These are phyloP conservation scores for Lentinus polychrous DNA, from an alignment of 1,284 basidiomycete genomes.

Conservation along the genomic window DNA sequence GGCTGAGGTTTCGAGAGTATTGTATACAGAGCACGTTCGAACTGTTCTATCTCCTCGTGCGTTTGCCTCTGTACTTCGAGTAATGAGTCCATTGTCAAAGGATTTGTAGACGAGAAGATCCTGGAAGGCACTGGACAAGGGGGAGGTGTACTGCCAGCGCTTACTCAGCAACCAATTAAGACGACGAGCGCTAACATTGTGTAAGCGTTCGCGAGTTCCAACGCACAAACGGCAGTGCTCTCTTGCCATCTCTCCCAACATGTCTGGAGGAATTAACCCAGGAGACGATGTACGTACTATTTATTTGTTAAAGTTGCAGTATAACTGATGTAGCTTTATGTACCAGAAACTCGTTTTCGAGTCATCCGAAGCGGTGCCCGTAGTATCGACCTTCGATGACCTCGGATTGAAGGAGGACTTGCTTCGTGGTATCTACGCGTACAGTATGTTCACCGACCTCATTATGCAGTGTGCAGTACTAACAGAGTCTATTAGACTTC, in stretches of 20 bases:
- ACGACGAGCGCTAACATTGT: not conserved
- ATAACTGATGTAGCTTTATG: slow-evolving; percentile 6
- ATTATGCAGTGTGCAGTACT: slow-evolving; percentile 3
- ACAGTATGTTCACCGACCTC: slow-evolving; percentile 63
- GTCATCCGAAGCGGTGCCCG: slow-evolving; percentile 91
- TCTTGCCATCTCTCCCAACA: slow-evolving; percentile 33
- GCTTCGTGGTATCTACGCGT: slow-evolving; percentile 95
- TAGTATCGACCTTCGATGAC: slow-evolving; percentile 85
- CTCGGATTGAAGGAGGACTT: slow-evolving; percentile 94
- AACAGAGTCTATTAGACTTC: slow-evolving; percentile 59
- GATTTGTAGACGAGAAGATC: not conserved
- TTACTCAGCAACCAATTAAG: not conserved
- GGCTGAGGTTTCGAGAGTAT: slow-evolving; percentile 58
- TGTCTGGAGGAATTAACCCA: slow-evolving; percentile 66
- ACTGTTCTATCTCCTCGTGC: slow-evolving; percentile 93
- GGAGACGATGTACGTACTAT: slow-evolving; percentile 61
- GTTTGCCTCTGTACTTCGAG: slow-evolving; percentile 90
- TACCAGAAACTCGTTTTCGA: slow-evolving; percentile 83
- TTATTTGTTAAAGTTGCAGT: not conserved
- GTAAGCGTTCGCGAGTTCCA: not conserved
- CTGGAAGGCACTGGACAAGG: slow-evolving; percentile 11
- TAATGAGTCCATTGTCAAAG: slow-evolving; percentile 72
- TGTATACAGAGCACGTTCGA: slow-evolving; percentile 68
- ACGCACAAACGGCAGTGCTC: slow-evolving; percentile 6
- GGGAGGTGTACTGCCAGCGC: slow-evolving; percentile 2